Evolutionary conservation across 2,329 filamentous ascomycete genomes (phyloP), one percentile per base, ranked within the genome.

Genomic region (Stachybotrys chlorohalonatus): DNA sequence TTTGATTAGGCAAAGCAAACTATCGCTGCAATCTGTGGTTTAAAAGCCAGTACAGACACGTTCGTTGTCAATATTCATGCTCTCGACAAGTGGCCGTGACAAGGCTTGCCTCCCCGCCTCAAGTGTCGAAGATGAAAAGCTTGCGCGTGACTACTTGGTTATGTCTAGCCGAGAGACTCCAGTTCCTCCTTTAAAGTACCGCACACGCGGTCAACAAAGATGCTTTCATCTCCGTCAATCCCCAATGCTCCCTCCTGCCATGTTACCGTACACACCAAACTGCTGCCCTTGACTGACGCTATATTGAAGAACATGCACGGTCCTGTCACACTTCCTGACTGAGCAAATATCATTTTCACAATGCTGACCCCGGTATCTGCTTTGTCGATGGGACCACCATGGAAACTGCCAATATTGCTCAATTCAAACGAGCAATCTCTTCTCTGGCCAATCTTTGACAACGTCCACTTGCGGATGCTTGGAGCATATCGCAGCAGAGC

Each of bases 241-340:
- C 55, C 62, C 53, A 65, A 42, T 16, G 62, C 58, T n/a, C 62
- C 62, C 1, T 15, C 24, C 16, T 62, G 61, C 63, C 63, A 65
- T 47, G 60, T 64, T 32, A 61, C 53, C 9, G 63, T 64, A 36
- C 56, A 64, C 6, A 60, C 50, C 42, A 65, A 30, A 46, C 54
- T 55, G 6, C 58, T 55, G 46, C 55, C 60, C 52, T 59, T 65
- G 42, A 59, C 53, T 13, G 57, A 57, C 7, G 53, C 54, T 7
- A 62, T 50, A 11, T 61, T 65, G 54, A 65, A 64, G 17, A 24
- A 36, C 13, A 65, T 52, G 9, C 62, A 58, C 32, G 58, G 42
- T 3, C 60, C 56, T 9, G 49, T 52, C 16, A 60, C 55, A 31
- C 59, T 56, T n/a, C 62, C 55, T 1, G 63, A 60, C 45, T 65